phyloP scores from a whole-genome alignment of 441 rosid species.

The Gossypium gossypioides region DNA sequence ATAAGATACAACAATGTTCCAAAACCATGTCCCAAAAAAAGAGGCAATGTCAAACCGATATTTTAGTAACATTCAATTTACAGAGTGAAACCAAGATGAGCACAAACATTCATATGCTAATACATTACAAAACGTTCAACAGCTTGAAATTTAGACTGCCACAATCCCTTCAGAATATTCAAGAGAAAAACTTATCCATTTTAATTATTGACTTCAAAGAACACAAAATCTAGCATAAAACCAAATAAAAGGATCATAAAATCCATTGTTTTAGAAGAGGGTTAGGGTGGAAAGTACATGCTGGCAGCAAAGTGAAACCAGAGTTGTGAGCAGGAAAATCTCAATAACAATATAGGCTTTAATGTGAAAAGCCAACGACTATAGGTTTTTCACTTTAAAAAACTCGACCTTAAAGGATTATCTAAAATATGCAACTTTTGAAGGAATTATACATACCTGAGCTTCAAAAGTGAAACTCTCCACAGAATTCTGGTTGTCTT shows the following conservation, averaged over 20 bases:
- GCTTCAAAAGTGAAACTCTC: constrained; percentile 87
- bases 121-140: neutral
- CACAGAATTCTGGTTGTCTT: constrained; percentile 33
- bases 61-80: neutral
- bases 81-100: neutral
- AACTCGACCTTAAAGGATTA: neutral
- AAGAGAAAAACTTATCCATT: neutral
- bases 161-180: neutral
- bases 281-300: neutral
- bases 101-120: neutral
- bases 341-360: neutral
- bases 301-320: neutral
- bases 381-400: neutral
- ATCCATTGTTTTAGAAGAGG: neutral
- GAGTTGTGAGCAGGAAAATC: neutral
- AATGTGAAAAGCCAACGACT: neutral
- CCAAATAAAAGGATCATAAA: neutral
- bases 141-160: neutral
- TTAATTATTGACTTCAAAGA: neutral
- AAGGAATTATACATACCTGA: constrained; percentile 41
- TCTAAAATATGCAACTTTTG: neutral
- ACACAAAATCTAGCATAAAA: constrained; percentile 2
- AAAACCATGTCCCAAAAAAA: neutral
- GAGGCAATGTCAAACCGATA: neutral
- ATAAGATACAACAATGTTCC: neutral